These are phyloP conservation scores for Iris pallida DNA, from an alignment of 116 monocot species.

Conservation along the genomic window DNA sequence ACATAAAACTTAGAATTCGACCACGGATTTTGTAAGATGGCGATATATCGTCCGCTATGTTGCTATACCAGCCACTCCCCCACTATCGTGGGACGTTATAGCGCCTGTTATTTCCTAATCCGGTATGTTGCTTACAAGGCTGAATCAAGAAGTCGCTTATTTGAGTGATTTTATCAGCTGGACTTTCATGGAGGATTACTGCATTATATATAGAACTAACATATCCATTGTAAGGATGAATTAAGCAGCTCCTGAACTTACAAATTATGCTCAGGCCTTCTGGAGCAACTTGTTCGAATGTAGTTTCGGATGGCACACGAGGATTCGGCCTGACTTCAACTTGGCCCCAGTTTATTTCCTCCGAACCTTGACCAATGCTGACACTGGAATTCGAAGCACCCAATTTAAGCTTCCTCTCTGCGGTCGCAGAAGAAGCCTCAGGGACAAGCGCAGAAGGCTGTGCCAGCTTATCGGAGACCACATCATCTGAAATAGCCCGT, in stretches of 20 bases:
- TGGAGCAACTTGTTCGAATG: conserved; percentile 11
- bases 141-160: too few species aligned
- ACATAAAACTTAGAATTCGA: too few species aligned
- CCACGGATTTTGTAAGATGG: too few species aligned
- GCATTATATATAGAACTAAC: too few species aligned
- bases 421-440: conserved; percentile 5
- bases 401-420: conserved; percentile 14
- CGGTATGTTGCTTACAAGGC: too few species aligned
- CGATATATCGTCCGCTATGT: too few species aligned
- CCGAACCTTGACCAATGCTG: conserved; percentile 27
- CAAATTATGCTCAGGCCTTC: conserved; percentile 23
- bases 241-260: conserved; percentile 2
- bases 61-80: too few species aligned
- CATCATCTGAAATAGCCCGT: conserved; percentile 1
- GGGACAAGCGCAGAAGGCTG: conserved; percentile 4
- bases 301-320: conserved; percentile 14
- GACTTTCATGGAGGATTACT: too few species aligned
- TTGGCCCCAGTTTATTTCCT: conserved; percentile 30
- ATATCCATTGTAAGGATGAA: too few species aligned
- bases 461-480: conserved; percentile 25
- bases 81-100: too few species aligned
- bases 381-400: conserved; percentile 1
- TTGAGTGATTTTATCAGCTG: too few species aligned
- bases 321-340: conserved; percentile 10
- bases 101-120: too few species aligned